These are phyloP conservation scores for Pseudozyma pruni DNA, from an alignment of 1,284 basidiomycete species.

Conservation along the genomic window DNA sequence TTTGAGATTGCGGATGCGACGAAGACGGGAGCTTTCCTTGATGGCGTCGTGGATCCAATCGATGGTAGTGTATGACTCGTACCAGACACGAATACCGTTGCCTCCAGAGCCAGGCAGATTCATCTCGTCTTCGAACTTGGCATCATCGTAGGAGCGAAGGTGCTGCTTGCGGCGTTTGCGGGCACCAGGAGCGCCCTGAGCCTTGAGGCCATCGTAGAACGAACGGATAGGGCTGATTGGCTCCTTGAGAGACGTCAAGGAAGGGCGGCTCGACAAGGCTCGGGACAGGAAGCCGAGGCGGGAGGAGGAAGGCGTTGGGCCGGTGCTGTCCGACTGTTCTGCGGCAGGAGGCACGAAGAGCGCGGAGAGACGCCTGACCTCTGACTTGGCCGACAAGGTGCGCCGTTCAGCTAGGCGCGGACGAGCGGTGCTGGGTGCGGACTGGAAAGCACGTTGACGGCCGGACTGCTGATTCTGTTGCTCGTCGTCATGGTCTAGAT, in stretches of 20 bases:
- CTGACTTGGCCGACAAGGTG: slow-evolving; percentile 36
- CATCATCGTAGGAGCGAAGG: slow-evolving; percentile 44
- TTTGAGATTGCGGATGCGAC: slow-evolving; percentile 59
- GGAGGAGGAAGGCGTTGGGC: slow-evolving; percentile 9
- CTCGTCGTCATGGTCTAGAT: background rate
- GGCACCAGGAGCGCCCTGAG: slow-evolving; percentile 9
- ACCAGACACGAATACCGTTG: slow-evolving; percentile 60
- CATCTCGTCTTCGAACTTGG: slow-evolving; percentile 47
- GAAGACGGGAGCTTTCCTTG: slow-evolving; percentile 68
- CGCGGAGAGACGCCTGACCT: slow-evolving; percentile 33
- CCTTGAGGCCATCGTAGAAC: slow-evolving; percentile 29
- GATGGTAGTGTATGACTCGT: slow-evolving; percentile 63
- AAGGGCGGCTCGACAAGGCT: slow-evolving; percentile 17
- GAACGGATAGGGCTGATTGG: slow-evolving; percentile 40
- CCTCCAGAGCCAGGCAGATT: slow-evolving; percentile 33
- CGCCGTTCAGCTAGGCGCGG: slow-evolving; percentile 31
- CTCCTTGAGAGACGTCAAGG: slow-evolving; percentile 28
- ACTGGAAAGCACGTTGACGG: slow-evolving; percentile 9
- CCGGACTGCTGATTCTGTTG: background rate
- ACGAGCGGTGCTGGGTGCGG: slow-evolving; percentile 37
- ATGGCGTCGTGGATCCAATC: slow-evolving; percentile 69
- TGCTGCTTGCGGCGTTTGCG: slow-evolving; percentile 24
- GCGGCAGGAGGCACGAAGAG: slow-evolving; percentile 30
- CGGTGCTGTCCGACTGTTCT: background rate
- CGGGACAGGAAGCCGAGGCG: slow-evolving; percentile 24